A percentile compares a stretch with the other conserved stretches of the same genome.
Conservation (phyloP, 2,329 filamentous ascomycete species). For the Fusarium sp. region DNA sequence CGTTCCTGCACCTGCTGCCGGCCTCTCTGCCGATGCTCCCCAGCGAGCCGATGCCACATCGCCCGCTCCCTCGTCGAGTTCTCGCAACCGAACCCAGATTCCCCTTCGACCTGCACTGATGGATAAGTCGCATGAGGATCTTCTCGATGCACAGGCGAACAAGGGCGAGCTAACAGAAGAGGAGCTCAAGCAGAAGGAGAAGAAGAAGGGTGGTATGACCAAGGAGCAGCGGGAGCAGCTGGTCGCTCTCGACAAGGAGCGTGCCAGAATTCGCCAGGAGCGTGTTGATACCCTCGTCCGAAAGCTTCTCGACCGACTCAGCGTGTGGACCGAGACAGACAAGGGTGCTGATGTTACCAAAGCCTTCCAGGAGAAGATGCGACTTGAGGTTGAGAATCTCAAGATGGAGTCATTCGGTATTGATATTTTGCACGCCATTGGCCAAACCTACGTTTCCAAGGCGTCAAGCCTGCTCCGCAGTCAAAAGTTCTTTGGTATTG, state of each 20-base stretch:
- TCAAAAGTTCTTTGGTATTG: constrained; percentile 96
- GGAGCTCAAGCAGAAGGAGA: constrained; percentile 66
- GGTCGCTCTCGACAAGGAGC: constrained; percentile 87
- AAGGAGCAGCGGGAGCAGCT: constrained; percentile 96
- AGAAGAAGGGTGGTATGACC: constrained; percentile 87
- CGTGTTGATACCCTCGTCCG: constrained; percentile 85
- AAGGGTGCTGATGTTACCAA: constrained; percentile 85
- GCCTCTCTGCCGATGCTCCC: constrained; percentile 38
- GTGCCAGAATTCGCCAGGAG: constrained; percentile 86
- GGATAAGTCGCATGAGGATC: constrained; percentile 78
- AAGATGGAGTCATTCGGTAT: constrained; percentile 99
- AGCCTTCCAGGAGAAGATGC: constrained; percentile 94
- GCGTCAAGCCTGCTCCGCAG: constrained; percentile 89
- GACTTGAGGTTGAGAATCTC: constrained; percentile 94
- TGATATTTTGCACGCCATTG: constrained; percentile 95
- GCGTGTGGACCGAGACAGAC: constrained; percentile 97
- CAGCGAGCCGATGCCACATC: constrained; percentile 55
- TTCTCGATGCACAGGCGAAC: constrained; percentile 70
- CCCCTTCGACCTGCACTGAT: constrained; percentile 88
- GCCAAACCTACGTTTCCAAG: constrained; percentile 90
- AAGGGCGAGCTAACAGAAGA: constrained; percentile 76
- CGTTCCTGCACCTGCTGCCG: constrained; percentile 30
- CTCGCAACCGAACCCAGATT: constrained; percentile 66
- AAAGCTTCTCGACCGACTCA: constrained; percentile 91
- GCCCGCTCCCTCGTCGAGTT: constrained; percentile 59